Conservation (phyloP, 345 rosid species). For the Eucalyptus brandiana region DNA sequence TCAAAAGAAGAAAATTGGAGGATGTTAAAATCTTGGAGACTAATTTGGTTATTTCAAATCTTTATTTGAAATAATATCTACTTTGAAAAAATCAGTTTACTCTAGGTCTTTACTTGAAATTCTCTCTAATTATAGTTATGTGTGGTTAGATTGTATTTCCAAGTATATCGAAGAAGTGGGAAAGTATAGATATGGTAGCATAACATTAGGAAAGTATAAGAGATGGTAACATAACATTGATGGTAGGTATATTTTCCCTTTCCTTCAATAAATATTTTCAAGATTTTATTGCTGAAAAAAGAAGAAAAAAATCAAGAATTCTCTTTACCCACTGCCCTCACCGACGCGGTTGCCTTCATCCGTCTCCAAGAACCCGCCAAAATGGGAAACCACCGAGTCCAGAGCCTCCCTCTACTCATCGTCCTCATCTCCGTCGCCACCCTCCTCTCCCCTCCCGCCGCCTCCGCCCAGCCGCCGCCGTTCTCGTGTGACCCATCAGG, state of each 20-base stretch:
- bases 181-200: background rate
- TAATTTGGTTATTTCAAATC: fast-evolving
- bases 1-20: background rate
- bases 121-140: fast-evolving
- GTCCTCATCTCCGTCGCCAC: background rate
- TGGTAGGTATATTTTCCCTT: background rate
- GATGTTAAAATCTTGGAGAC: fast-evolving
- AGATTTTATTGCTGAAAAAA: background rate
- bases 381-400: background rate
- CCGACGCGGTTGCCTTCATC: background rate
- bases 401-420: background rate
- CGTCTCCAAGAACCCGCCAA: background rate
- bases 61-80: too few species aligned
- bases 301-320: background rate
- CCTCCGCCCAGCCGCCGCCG: conserved; percentile 19
- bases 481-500: conserved; percentile 40
- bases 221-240: background rate
- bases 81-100: fast-evolving
- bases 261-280: background rate
- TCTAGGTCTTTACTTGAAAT: fast-evolving
- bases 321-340: background rate
- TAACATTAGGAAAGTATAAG: too few species aligned
- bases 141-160: too few species aligned
- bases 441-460: background rate
- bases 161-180: fast-evolving